Base-by-base conservation (phyloP, 139 green algal species). In the Pedinophyceae sp. region DNA sequence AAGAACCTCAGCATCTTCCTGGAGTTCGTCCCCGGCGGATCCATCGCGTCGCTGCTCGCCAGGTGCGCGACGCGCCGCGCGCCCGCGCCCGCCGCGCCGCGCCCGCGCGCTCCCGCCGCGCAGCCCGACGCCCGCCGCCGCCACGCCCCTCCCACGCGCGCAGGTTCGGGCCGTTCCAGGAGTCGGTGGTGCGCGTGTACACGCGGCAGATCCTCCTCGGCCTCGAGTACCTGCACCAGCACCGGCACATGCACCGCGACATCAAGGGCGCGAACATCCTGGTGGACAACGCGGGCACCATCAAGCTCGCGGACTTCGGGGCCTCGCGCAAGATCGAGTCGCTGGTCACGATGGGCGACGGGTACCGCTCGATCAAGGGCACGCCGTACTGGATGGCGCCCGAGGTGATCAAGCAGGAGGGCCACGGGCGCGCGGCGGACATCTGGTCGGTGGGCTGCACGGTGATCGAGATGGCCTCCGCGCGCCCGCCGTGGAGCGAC, bases 371-470 rank as follows among this genome's bases (percentile, higher is more conserved):
- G 34, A 86, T 97, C 41, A 85, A 85, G 48, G 90, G 90, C 48
- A 97, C 90, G 3, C 81, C 87, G 7, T 93, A 94, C 75, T 98
- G 89, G 89, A 98, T 98, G 90, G 90, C 90, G 0, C 90, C 90
- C 10, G 90, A 98, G 73, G 83, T 96, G 6, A 97, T 98, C 75
- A 93, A 81, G 60, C 53, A 74, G 55, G 60, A 65, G 0, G 75
- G 82, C 22, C 76, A 89, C 43, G 82, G 81, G 17, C 65, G 83
- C 10, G 73, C 78, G 22, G 89, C 87, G 0, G 89, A 97, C 73
- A 95, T 97, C 50, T 97, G 89, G 89, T 90, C 74, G 6, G 72
- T 96, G 5, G 89, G 69, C 26, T 97, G 89, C 71, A 93, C 85
- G 1, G 74, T 97, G 28, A 85, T 97, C 25, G 89, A 97, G 67